Conservation (phyloP, 108 stramenopile genomes). For the Skeletonema tropicum region DNA sequence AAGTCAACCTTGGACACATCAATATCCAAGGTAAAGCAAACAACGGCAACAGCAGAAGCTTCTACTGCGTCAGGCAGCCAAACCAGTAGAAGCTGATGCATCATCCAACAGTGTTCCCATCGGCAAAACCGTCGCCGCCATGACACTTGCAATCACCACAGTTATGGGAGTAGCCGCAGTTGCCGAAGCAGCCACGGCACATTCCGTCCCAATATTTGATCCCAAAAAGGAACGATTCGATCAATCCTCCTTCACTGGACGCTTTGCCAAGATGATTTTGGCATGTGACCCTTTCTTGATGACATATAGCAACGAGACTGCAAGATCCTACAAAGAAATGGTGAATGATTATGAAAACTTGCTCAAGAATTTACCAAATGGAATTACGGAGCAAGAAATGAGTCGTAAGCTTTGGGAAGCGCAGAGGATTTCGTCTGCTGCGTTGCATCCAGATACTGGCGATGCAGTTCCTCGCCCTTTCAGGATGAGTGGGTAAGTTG, state of each 20-base stretch:
- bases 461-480: conserved; percentile 79
- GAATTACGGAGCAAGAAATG: conserved; percentile 30
- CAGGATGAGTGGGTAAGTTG: conserved; percentile 71
- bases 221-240: conserved; percentile 61
- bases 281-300: conserved; percentile 77
- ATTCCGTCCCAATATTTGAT: conserved; percentile 57
- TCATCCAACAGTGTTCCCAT: conserved; percentile 25
- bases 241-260: conserved; percentile 62
- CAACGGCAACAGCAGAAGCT: neutral
- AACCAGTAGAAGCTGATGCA: conserved; percentile 8
- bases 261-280: conserved; percentile 72
- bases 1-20: conserved; percentile 26
- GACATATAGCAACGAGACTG: conserved; percentile 56
- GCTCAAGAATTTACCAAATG: conserved; percentile 19
- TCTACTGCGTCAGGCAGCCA: conserved; percentile 1
- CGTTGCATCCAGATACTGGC: conserved; percentile 93
- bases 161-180: conserved; percentile 51
- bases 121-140: conserved; percentile 53
- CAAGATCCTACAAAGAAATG: conserved; percentile 45
- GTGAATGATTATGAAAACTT: conserved; percentile 40
- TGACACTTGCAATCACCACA: conserved; percentile 54
- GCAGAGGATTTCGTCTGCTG: conserved; percentile 61
- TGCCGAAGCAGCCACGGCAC: conserved; percentile 59
- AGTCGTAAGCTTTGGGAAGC: conserved; percentile 46
- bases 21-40: conserved; percentile 1